phyloP scores from a whole-genome alignment of 2,329 filamentous ascomycete genomes.

The Elsinoe batatas region DNA sequence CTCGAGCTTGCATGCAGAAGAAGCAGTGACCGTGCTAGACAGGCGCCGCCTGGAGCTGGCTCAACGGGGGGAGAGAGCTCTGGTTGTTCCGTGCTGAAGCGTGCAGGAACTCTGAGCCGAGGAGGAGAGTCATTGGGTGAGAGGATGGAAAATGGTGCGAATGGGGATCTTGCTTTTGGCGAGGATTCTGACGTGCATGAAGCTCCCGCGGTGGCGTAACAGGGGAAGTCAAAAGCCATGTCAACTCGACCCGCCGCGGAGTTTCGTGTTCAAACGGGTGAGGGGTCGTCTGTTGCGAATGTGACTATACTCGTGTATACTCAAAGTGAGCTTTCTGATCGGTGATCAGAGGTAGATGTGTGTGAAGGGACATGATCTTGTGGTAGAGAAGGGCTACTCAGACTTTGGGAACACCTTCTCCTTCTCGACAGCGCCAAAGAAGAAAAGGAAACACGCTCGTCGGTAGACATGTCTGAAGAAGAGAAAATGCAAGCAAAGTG shows the following conservation, averaged over 20 bases:
- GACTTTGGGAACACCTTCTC: no score
- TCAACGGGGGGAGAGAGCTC: background rate
- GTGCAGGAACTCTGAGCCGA: slow-evolving; percentile 1
- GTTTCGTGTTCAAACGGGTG: background rate
- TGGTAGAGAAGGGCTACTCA: no score
- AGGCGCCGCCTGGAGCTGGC: background rate
- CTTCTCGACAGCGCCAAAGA: background rate
- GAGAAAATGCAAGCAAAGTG: background rate
- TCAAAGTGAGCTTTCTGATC: background rate
- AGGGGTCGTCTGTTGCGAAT: background rate
- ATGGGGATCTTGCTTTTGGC: slow-evolving; percentile 5
- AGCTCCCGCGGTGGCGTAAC: slow-evolving; percentile 6
- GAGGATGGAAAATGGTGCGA: background rate
- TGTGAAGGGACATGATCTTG: background rate
- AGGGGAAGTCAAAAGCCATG: background rate
- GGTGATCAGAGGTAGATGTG: background rate
- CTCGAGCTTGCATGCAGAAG: slow-evolving; percentile 8
- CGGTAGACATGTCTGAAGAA: background rate
- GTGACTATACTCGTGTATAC: no score
- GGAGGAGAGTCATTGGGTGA: background rate
- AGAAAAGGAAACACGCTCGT: background rate
- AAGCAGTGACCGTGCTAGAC: slow-evolving; percentile 7
- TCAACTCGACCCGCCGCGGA: background rate
- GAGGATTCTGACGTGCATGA: slow-evolving; percentile 5
- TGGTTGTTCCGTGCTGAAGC: background rate